These are phyloP conservation scores for Candida awuae DNA, from an alignment of 805 yeast species.

Conservation along the genomic window DNA sequence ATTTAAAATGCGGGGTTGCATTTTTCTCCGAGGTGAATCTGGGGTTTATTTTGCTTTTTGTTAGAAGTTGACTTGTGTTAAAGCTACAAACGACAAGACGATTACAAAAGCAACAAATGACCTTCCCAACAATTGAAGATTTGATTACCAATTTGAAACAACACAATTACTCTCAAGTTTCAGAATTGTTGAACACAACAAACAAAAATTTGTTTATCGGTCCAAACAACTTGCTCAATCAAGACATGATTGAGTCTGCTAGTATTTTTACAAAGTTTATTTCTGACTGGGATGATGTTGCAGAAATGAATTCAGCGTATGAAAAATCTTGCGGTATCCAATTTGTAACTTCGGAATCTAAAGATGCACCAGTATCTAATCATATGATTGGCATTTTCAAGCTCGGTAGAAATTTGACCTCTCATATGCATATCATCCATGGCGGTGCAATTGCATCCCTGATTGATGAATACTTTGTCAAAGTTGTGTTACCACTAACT, in stretches of 20 bases:
- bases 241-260: slow-evolving; percentile 17
- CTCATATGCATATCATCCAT: slow-evolving; percentile 44
- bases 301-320: neutral
- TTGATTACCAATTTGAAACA: neutral
- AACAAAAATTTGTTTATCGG: slow-evolving; percentile 25
- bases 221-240: slow-evolving; percentile 17
- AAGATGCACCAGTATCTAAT: slow-evolving; percentile 22
- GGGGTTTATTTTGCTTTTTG: too few species aligned
- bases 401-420: slow-evolving; percentile 37
- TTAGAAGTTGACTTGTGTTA: too few species aligned
- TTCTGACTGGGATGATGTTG: neutral
- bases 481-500: slow-evolving; percentile 41
- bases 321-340: neutral
- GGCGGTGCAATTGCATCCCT: slow-evolving; percentile 48
- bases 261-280: slow-evolving; percentile 16
- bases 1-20: too few species aligned
- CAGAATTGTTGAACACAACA: slow-evolving; percentile 17
- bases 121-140: neutral
- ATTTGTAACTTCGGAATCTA: too few species aligned
- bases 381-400: slow-evolving; percentile 39
- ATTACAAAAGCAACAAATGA: neutral
- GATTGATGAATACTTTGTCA: slow-evolving; percentile 44
- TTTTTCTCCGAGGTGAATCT: too few species aligned
- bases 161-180: slow-evolving; percentile 12
- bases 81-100: too few species aligned